Evolutionary conservation across 169 alveolate genomes (phyloP), one percentile per base, ranked within the genome.

Genomic region (Cytauxzoon felis): DNA sequence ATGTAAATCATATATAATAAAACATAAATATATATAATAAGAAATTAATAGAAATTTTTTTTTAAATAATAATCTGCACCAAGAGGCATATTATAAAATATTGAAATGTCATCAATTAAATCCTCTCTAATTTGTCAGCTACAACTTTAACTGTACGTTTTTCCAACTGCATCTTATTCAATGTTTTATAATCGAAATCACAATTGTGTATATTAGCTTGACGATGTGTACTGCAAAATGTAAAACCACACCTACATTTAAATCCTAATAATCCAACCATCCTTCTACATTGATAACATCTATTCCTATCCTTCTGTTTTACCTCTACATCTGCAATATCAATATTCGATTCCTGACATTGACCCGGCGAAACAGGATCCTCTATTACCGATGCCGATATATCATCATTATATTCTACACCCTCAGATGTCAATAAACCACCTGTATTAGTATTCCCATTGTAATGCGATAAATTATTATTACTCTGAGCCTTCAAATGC

Each of bases 131-230:
- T 69, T 94, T 94, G 59, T 94, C 97, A 3, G 95, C 94, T 21
- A 88, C 93, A 49, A 93, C 94, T 49, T 81, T 81, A 36, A 92
- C 93, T 78, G 93, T 92, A 30, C 89, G 90, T 54, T 81, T 88
- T 47, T 82, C 80, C 51, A 95, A 93, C 67, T 93, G 95, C 33
- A 90, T 87, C 29, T 89, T 78, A 65, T 88, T 93, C 30, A 78
- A 80, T 3, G 88, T 81, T 61, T 86, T 88, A 86, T 91, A 93
- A 86, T 95, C 98, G 59, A 93, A 95, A 18, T 80, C 73, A 59
- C 98, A 95, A 16, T 68, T 81, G 79, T 95, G 98, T 2, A 87
- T 84, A 49, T 93, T 97, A 1, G 98, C 96, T 61, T 92, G 90
- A 32, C 98, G 85, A 73, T 95, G 98, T 56, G 83, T 87, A 26